Percentiles rank a stretch among this genome's conserved stretches.
Conservation (phyloP, 805 yeast genomes). For the Spathaspora arborariae region DNA sequence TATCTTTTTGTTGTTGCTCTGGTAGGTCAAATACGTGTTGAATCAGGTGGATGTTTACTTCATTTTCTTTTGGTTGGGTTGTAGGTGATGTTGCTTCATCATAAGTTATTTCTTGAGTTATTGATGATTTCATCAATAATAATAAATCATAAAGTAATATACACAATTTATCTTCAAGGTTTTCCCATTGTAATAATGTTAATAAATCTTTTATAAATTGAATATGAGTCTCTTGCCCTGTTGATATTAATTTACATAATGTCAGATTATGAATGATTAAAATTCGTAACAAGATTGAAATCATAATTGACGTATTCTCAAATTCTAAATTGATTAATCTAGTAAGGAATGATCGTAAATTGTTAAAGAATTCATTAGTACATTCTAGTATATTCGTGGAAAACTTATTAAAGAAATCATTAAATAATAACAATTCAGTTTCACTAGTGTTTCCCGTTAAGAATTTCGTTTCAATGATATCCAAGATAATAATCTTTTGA, state of each 20-base stretch:
- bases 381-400: constrained; percentile 21
- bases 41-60: background rate
- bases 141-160: constrained; percentile 59
- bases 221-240: constrained; percentile 34
- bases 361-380: constrained; percentile 16
- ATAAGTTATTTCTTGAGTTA: constrained; percentile 19
- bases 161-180: constrained; percentile 47
- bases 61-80: background rate
- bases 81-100: constrained; percentile 2
- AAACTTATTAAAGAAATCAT: constrained; percentile 46
- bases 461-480: constrained; percentile 25
- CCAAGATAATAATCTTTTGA: constrained; percentile 21
- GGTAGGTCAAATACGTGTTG: constrained; percentile 25
- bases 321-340: constrained; percentile 5
- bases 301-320: constrained; percentile 29
- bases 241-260: constrained; percentile 43
- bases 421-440: constrained; percentile 33
- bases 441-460: constrained; percentile 11
- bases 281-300: constrained; percentile 50
- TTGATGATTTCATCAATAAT: constrained; percentile 45
- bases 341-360: constrained; percentile 15
- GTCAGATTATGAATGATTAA: constrained; percentile 55
- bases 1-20: constrained; percentile 20
- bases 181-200: constrained; percentile 40
- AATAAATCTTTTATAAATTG: constrained; percentile 46